phyloP scores from a whole-genome alignment of 2,329 filamentous ascomycete genomes.

The Neodidymelliopsis sp. region DNA sequence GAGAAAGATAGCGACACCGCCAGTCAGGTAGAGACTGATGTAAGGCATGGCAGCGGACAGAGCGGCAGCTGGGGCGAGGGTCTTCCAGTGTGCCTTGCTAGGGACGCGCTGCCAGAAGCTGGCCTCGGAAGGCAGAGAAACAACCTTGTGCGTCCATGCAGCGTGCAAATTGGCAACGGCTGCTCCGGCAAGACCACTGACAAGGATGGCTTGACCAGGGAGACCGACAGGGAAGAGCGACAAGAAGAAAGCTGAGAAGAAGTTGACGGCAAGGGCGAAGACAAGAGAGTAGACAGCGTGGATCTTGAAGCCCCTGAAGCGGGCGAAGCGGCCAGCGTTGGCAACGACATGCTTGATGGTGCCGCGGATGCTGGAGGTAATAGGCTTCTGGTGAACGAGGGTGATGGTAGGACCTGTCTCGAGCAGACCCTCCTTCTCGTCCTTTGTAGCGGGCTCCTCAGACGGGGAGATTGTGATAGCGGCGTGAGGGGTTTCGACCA shows the following conservation, averaged over 20 bases:
- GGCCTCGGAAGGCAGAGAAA: slow-evolving; percentile 71
- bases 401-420: slow-evolving; percentile 51
- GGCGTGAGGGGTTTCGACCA: slow-evolving; percentile 67
- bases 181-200: slow-evolving; percentile 65
- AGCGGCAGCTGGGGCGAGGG: slow-evolving; percentile 72
- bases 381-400: slow-evolving; percentile 61
- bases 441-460: slow-evolving; percentile 54
- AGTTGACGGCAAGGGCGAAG: slow-evolving; percentile 36
- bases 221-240: slow-evolving; percentile 55
- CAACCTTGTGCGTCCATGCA: slow-evolving; percentile 86
- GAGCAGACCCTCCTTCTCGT: slow-evolving; percentile 48
- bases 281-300: slow-evolving; percentile 50
- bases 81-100: slow-evolving; percentile 69
- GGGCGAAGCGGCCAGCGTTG: slow-evolving; percentile 68
- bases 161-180: slow-evolving; percentile 73
- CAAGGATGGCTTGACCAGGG: slow-evolving; percentile 58
- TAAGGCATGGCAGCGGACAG: slow-evolving; percentile 66
- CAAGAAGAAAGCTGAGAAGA: slow-evolving; percentile 44
- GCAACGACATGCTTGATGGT: slow-evolving; percentile 68
- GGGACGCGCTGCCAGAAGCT: slow-evolving; percentile 72
- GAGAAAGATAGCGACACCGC: slow-evolving; percentile 52
- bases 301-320: slow-evolving; percentile 72
- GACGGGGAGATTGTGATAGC: slow-evolving; percentile 58
- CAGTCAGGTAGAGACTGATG: slow-evolving; percentile 61
- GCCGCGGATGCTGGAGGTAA: slow-evolving; percentile 67